Evolutionary conservation across 352 stramenopile genomes (phyloP), one percentile per base, ranked within the genome.

Genomic region (Halophytophthora batemanensis): DNA sequence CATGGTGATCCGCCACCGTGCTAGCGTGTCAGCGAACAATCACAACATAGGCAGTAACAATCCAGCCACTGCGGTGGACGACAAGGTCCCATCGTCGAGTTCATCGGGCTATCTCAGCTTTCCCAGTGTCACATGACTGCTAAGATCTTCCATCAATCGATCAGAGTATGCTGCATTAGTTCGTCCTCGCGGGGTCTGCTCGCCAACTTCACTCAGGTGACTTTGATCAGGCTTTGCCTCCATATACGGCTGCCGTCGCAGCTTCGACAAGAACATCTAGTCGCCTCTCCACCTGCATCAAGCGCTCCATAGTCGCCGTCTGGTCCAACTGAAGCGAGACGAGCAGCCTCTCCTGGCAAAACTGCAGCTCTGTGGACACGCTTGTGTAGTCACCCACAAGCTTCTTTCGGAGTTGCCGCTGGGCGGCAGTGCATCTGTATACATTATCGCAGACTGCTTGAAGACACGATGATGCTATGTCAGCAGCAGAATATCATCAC

Each of bases 381-480:
- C 64, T 82, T n/a, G 50, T 53, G 44, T 76, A 86, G 18, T 73
- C 64, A 5, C 69, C 70, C 10, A 76, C 49, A 2, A 53, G 48
- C 2, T 80, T 59, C 45, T 68, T 79, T n/a, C 78, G 74, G 21
- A 86, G 45, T n/a, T 62, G 36, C 34, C 78, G 60, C 43, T 87
- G 78, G 37, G 69, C 56, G 1, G 74, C 66, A 33, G 69, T 58
- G 17, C 59, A 53, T 31, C 59, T 54, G 38, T 70, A 81, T 8
- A 86, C 31, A 5, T 25, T 44, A 8, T 79, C 52, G 45, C 37
- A 53, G 48, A 60, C 64, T 73, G 44, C 1, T 36, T 28, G n/a
- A 40, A 43, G 17, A 2, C 43, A 23, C 40, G n/a, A 13, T 23
- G 21, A 15, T 10, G 34, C 38, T 2, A 42, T 45, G 46, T 62